These are phyloP conservation scores for Neurospora sp. DNA, from an alignment of 2,329 filamentous ascomycete species.

Conservation along the genomic window DNA sequence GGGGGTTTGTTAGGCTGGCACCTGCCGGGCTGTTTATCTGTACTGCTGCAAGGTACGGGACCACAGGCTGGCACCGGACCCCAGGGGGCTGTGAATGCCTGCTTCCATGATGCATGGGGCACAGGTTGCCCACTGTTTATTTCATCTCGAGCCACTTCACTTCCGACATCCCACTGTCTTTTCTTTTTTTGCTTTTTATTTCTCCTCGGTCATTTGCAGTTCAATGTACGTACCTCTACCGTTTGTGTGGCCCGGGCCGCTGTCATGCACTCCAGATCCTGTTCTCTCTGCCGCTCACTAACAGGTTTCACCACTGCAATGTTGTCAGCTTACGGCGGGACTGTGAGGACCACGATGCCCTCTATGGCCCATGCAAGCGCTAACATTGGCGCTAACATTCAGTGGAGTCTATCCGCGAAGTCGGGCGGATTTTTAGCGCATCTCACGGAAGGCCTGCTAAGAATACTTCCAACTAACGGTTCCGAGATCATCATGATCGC, in stretches of 20 bases:
- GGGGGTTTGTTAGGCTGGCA: not conserved
- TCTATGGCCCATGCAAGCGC: not conserved
- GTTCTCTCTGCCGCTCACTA: not conserved
- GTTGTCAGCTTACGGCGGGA: not conserved
- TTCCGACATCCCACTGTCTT: not conserved
- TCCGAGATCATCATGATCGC: not conserved
- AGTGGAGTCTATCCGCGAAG: not conserved
- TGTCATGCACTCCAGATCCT: not conserved
- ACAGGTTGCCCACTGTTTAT: not conserved
- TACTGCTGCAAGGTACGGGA: not conserved
- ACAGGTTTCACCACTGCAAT: not conserved
- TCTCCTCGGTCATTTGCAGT: not conserved
- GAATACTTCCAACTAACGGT: not conserved
- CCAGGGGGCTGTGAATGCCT: not conserved
- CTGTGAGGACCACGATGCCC: not conserved
- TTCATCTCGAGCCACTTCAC: not conserved
- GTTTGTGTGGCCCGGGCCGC: not conserved
- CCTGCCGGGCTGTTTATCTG: not conserved
- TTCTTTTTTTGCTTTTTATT: not conserved
- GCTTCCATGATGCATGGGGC: not conserved
- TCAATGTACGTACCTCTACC: not conserved
- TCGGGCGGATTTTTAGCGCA: not conserved
- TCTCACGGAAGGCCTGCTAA: not conserved
- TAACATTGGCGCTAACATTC: not conserved
- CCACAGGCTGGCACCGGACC: not conserved